Base-by-base conservation (phyloP, 2,329 filamentous ascomycete genomes). In the Fusarium brevicatenulatum region DNA sequence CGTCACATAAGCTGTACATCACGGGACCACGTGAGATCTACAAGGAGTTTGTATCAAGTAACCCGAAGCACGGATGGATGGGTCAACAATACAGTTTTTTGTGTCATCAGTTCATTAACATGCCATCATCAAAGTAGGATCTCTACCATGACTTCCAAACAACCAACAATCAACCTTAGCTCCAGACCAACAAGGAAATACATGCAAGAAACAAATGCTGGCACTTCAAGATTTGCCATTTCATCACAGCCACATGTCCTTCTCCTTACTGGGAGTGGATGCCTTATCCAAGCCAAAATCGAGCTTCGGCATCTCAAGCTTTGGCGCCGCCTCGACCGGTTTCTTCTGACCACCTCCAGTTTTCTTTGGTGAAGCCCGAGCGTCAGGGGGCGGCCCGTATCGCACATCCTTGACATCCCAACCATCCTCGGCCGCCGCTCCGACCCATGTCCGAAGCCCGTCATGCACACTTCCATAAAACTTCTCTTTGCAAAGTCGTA, bases 401-500 rank as follows among this genome's bases (percentile, higher is more conserved):
- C 95, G 87, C 30, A 98, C 95, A 77, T 92, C 91, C 58, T 88
- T 88, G 47, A 95, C 92, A 56, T 94, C 90, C 95, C 96, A 99
- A 50, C 90, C 93, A 81, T 99, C 96, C 68, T 95, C 95, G 34
- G 86, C 87, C 1, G 94, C 95, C 2, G 95, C 96, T 1, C 91
- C 92, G 23, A 98, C 93, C 95, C 95, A 99, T 11, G 93, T 95
- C 61, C 93, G 91, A 71, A 98, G 86, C 4, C 92, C 94, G 76
- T 95, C 94, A 80, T 99, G 96, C 8, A 99, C 93, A 54, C 93
- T 91, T 5, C 93, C 93, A 80, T 99, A 98, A 81, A 98, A 97
- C 81, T 98, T 98, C 82, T 98, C 95, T 81, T 98, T 99, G 86
- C 95, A 98, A 21, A 95, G 92, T 9, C 96, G 91, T 70, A 98